These are phyloP conservation scores for Malassezia arunalokei DNA, from an alignment of 1,284 basidiomycete species.

Conservation along the genomic window DNA sequence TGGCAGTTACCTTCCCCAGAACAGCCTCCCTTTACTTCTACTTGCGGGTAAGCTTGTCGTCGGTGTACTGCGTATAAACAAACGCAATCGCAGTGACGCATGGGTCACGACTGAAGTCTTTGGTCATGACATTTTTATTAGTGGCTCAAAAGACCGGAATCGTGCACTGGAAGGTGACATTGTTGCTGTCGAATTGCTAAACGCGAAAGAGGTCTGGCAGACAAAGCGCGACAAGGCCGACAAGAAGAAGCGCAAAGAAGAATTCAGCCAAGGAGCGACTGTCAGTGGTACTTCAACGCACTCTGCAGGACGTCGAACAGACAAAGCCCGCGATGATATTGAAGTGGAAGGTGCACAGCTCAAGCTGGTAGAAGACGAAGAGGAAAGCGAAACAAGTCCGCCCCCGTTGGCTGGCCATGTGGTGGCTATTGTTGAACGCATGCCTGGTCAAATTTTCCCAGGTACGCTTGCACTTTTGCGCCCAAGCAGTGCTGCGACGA, in stretches of 20 bases:
- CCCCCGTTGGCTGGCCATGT: conserved; percentile 68
- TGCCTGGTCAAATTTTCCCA: conserved; percentile 96
- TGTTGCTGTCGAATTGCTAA: conserved; percentile 92
- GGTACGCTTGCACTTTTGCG: conserved; percentile 89
- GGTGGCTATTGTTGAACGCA: conserved; percentile 92
- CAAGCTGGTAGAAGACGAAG: conserved; percentile 87
- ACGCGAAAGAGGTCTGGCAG: conserved; percentile 72
- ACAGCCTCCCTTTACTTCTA: conserved; percentile 86
- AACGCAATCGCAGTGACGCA: conserved; percentile 95
- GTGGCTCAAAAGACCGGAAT: conserved; percentile 93
- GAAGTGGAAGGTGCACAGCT: conserved; percentile 97
- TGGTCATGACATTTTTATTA: conserved; percentile 86
- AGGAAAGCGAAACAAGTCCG: conserved; percentile 62
- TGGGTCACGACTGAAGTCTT: conserved; percentile 98
- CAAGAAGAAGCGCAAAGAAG: conserved; percentile 73
- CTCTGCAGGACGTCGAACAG: conserved; percentile 64
- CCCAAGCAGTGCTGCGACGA: conserved; percentile 92
- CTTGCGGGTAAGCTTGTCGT: conserved; percentile 98
- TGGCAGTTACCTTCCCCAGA: conserved; percentile 95
- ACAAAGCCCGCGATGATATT: conserved; percentile 99
- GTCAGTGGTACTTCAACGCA: neutral
- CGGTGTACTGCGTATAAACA: conserved; percentile 92
- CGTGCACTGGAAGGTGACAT: conserved; percentile 96
- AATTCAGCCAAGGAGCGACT: conserved; percentile 61
- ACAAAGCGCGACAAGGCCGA: conserved; percentile 99